A percentile compares a stretch with the other conserved stretches of the same genome.
Conservation (phyloP, 345 rosid genomes). For the Physaria fendleri region DNA sequence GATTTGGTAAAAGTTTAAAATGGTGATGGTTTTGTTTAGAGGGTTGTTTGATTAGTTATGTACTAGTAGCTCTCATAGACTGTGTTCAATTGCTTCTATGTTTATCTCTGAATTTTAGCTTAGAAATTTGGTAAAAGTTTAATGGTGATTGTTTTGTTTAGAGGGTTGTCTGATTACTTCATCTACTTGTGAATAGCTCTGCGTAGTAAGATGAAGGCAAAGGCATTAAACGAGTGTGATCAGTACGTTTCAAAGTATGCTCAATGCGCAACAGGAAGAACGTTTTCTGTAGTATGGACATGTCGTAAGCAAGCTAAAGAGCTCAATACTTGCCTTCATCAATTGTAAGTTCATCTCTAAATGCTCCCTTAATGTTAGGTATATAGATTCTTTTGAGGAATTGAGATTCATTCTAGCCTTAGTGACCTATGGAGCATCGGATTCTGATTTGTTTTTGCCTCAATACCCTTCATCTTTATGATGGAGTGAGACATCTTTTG, state of each 20-base stretch:
- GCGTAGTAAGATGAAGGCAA: constrained; percentile 94
- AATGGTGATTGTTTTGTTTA: background rate
- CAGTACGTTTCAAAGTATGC: constrained; percentile 69
- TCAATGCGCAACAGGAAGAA: constrained; percentile 73
- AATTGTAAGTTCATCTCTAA: constrained; percentile 43
- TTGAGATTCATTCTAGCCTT: too few species aligned
- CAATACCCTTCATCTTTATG: background rate
- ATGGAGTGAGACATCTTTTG: background rate
- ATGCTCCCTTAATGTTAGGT: background rate
- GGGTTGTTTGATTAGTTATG: too few species aligned
- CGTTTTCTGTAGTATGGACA: constrained; percentile 73
- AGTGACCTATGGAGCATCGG: too few species aligned
- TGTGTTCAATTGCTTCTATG: background rate
- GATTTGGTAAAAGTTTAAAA: too few species aligned
- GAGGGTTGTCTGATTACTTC: background rate
- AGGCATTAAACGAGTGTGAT: constrained; percentile 83
- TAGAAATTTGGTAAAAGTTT: background rate
- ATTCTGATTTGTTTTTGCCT: background rate
- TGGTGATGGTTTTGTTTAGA: too few species aligned
- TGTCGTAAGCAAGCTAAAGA: constrained; percentile 87
- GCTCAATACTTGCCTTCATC: constrained; percentile 76
- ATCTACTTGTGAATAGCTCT: constrained; percentile 39
- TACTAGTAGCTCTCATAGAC: background rate
- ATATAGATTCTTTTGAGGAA: too few species aligned
- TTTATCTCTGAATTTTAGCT: background rate